These are phyloP conservation scores for Candida piceae DNA, from an alignment of 805 yeast genomes.

Conservation along the genomic window DNA sequence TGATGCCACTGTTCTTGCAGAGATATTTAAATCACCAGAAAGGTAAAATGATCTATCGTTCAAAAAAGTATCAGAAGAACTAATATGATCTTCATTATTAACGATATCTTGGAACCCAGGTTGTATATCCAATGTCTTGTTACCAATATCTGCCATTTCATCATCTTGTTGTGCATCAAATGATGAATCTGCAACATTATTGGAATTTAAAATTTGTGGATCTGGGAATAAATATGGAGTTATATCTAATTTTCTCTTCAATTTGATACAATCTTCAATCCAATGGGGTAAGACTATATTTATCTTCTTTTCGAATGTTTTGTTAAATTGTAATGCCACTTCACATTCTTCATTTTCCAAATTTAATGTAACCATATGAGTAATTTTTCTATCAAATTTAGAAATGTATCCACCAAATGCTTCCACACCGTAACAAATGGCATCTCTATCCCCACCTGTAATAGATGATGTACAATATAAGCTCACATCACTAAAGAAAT, in stretches of 20 bases:
- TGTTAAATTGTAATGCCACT: conserved; percentile 23
- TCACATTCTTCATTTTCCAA: conserved; percentile 45
- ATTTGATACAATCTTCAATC: conserved; percentile 66
- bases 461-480: conserved; percentile 50
- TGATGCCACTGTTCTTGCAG: conserved; percentile 36
- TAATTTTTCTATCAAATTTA: conserved; percentile 65
- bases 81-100: background rate
- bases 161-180: conserved; percentile 2
- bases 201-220: conserved; percentile 15
- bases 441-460: conserved; percentile 54
- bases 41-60: conserved; percentile 44
- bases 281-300: conserved; percentile 72
- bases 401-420: conserved; percentile 75
- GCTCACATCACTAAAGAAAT: conserved; percentile 56
- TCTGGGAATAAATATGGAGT: conserved; percentile 45
- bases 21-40: conserved; percentile 50
- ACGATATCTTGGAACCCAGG: conserved; percentile 8
- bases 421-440: conserved; percentile 60
- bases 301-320: conserved; percentile 35
- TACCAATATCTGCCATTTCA: conserved; percentile 7
- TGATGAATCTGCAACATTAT: conserved; percentile 10
- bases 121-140: conserved; percentile 5
- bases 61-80: conserved; percentile 27
- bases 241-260: conserved; percentile 47
- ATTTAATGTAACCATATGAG: conserved; percentile 67